Conservation (phyloP, 164 flowering plant species). For the Amborella trichopoda region DNA sequence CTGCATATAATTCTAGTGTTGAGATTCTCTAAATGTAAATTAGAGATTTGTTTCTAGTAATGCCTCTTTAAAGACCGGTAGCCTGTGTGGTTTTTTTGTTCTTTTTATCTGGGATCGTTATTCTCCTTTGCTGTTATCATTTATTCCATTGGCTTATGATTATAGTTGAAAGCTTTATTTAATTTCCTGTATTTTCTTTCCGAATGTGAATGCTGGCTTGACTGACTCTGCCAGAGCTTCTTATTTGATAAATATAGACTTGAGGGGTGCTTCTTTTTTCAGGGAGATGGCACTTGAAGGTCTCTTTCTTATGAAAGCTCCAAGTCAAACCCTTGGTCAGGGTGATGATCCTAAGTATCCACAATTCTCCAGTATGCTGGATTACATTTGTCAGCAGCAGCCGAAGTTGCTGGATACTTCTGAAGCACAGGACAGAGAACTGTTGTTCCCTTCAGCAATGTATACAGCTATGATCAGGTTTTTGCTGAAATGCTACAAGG, state of each 20-base stretch:
- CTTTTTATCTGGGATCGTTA: no score
- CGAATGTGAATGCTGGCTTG: no score
- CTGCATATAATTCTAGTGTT: no score
- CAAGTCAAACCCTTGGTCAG: slow-evolving; percentile 13
- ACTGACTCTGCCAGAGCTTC: background rate
- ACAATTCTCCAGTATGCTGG: slow-evolving; percentile 50
- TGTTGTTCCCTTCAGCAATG: slow-evolving; percentile 68
- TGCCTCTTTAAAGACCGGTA: no score
- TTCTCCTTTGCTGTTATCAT: no score
- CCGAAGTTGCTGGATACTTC: slow-evolving; percentile 52
- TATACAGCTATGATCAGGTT: slow-evolving; percentile 75
- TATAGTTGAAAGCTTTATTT: no score
- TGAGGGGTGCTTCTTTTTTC: slow-evolving; percentile 6
- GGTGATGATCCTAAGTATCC: slow-evolving; percentile 41
- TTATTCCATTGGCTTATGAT: no score
- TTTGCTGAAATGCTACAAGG: slow-evolving; percentile 71
- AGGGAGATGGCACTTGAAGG: slow-evolving; percentile 98
- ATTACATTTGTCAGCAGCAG: slow-evolving; percentile 59
- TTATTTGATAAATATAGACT: no score
- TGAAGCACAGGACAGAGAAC: slow-evolving; percentile 45
- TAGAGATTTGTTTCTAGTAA: no score
- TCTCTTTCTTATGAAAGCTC: slow-evolving; percentile 48
- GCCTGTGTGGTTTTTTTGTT: no score
- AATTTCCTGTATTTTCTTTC: no score
- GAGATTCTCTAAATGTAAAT: no score